Base-by-base conservation (phyloP, 371 early-diverging fungal genomes). In the Zancudomyces culisetae region DNA sequence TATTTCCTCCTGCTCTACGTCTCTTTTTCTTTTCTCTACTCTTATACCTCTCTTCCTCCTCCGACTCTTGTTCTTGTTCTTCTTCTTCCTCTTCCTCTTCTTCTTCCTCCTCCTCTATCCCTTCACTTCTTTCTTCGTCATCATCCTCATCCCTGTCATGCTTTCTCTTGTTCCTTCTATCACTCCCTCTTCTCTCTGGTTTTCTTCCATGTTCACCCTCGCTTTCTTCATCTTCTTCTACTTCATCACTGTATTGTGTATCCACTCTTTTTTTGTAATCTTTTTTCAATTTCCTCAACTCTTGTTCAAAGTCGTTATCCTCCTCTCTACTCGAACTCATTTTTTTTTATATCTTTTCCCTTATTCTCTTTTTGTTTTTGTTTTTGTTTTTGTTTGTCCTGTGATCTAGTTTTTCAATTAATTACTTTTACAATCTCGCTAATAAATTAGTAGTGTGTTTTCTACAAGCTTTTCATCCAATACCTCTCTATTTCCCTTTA, bases 21-120 rank as follows among this genome's bases (percentile, higher is more conserved):
- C 69, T 73, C 52, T 64, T 70, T 27, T 56, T 57, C 27, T 62
- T 56, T 60, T 56, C 54, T 50, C 53, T 52, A 27, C 41, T 50
- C 20, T 45, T 29, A 49, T 66, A 49, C 42, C 56, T 66, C 22
- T 64, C 53, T 15, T 61, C 70, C 22, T 67, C 63, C 21, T 47
- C 50, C 15, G 19, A 19, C 15, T 35, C 51, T 13, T 53, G 19
- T 54, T 27, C 21, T 27, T 49, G 19, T 49, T 19, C 41, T 13
- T 66, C 64, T 12, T 57, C 56, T 1, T 74, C 69, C 13, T 73
- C 56, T 35, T 61, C 62, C 24, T 53, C 53, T 12, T 52, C 61
- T 2, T 43, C 51, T 6, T 56, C 53, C 1, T 46, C 41, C 30
- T 76, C 78, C 42, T 77, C 78, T 43, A 76, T 78, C 42, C 78